Base-by-base conservation (phyloP, 75 land plant species). In the Chamaecyparis obtusa region DNA sequence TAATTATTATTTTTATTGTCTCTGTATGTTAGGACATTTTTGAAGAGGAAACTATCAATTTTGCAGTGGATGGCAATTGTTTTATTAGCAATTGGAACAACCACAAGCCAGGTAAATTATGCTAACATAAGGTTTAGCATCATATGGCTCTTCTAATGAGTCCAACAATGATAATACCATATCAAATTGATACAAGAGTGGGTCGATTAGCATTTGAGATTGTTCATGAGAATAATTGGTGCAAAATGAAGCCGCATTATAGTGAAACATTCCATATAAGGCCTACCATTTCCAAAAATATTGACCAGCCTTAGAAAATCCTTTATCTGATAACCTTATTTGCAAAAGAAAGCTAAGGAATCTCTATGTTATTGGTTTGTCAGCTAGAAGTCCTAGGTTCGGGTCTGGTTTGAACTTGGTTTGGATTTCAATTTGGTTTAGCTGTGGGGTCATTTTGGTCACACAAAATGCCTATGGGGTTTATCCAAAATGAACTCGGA, bases 41-140 rank as follows among this genome's bases (percentile, higher is more conserved):
- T 98, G 90, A 96, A 86, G 90, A 93, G 94, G 87, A 96, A 94
- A 87, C 87, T 98, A 30, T 97, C 97, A 72, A 96, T 92, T 87
- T 89, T 98, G 74, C 99, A 98, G 87, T 98, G 99, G 99, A 97
- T 97, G 94, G 99, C 99, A 2, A 95, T 98, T 86, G 60, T 94
- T 86, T 85, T 98, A 49, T 88, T 98, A 81, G 94, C 99, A 60
- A 75, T 98, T 86, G 99, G 99, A 85, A 97, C 99, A 46, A 98
- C 95, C 24, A 94, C 96, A 44, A 98, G 99, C 88, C 99, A 98
- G 94, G 99, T 95, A 71, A 60, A 36, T 21, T 13, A 85, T 74
- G 13, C 36, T 11, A 2, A 74, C 36, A 74, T 74, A 32, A 74
- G 36, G 14, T 71, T 32, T 74, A 32, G 11, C 36, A 11, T 74